Base-by-base conservation (phyloP, 257 asterid genomes). In the Solanum medicagineum region DNA sequence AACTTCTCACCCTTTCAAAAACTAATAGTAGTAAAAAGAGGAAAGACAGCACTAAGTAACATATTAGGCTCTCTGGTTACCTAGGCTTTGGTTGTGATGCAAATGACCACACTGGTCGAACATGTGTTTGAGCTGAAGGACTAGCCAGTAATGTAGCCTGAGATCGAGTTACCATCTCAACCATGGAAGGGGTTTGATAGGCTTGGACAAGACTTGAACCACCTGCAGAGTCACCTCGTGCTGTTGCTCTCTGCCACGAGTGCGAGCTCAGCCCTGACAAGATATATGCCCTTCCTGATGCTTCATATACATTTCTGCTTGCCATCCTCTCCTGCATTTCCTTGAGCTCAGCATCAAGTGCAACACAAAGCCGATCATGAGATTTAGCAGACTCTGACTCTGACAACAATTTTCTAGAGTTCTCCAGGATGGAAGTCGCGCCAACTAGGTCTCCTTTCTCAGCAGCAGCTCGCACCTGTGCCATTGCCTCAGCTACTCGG, bases 211-310 rank as follows among this genome's bases (percentile, higher is more conserved):
- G 94, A 88, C 96, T 95, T 14, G 99, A 94, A 8, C 95, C 90
- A 14, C 93, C 97, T 1, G 89, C 91, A 8, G 99, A 97, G 89
- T 95, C 98, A 8, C 99, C 99, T 55, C 99, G 92, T 1, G 99
- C 95, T 29, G 99, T 97, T 24, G 99, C 99, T 86, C 99, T 90
- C 90, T 97, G 99, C 99, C 99, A 97, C 0, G 99, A 97, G 89
- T 97, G 99, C 36, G 98, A 95, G 89, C 99, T 97, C 81, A 97
- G 88, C 12, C 99, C 99, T 1, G 98, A 97, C 56, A 95, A 89
- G 66, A 97, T 93, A 45, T 95, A 97, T 3, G 99, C 99, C 66
- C 99, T 85, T 42, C 99, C 99, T 0, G 99, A 95, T 53, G 97
- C 96, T 87, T 97, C 98, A 16, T 97, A 97, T 3, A 94, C 95